Evolutionary conservation across 2,329 filamentous ascomycete genomes (phyloP), one percentile per base, ranked within the genome.

Genomic region (Kalaharituber pfeilii): DNA sequence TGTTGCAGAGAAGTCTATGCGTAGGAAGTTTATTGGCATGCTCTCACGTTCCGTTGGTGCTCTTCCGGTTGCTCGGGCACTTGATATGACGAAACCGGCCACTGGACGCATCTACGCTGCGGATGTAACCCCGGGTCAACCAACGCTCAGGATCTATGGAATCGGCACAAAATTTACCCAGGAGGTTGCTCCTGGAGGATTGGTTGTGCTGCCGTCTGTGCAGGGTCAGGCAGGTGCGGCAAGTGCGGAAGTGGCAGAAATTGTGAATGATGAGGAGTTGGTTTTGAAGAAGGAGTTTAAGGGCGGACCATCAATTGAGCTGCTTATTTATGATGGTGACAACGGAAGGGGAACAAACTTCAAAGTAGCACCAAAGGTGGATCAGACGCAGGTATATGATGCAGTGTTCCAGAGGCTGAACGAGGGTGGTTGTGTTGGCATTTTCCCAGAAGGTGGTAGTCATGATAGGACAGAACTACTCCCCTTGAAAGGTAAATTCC

Each of bases 381-480:
- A 96, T 67, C 89, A 96, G 71, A 88, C 82, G 27, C 79, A 86
- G 62, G 89, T 96, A 26, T 96, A 96, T 70, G 80, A 94, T 67
- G 85, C 86, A 20, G 89, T 98, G 15, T 95, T 95, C 68, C 78
- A 81, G 60, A 80, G 86, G 27, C 75, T 98, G 29, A 80, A 81
- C 61, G 76, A 77, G 36, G 87, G 86, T 49, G 89, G 88, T 18
- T 94, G 87, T 66, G 84, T 96, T 53, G 91, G 89, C 59, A 95
- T 98, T 65, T 98, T 96, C 68, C 89, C 89, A 1, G 89, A 98
- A 70, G 89, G 89, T 62, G 89, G 89, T 64, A 95, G 88, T 66
- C 89, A 96, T 69, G 89, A 96, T 68, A 81, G 89, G 58, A 87
- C 89, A 0, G 86, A 94, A 66, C 75, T 96, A 47, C 75, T 96